Conservation (phyloP, 2,329 filamentous ascomycete species). For the Trichoderma simmonsii region DNA sequence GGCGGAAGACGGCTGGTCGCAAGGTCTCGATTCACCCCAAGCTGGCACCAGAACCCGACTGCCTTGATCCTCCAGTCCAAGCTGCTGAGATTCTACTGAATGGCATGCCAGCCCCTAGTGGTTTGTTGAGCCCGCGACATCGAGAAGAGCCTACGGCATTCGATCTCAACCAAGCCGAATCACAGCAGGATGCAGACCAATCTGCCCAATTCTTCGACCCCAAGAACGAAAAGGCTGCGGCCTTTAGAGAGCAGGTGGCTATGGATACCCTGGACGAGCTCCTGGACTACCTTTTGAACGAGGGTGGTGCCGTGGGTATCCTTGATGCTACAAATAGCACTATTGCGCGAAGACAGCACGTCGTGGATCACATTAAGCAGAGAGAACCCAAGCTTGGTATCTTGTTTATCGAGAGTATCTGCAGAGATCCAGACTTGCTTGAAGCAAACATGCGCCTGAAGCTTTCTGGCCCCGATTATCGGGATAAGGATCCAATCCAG, state of each 20-base stretch:
- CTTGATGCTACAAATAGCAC: slow-evolving; percentile 98
- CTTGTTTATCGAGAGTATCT: slow-evolving; percentile 92
- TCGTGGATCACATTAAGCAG: slow-evolving; percentile 78
- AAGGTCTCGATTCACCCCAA: slow-evolving; percentile 36
- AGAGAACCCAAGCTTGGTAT: slow-evolving; percentile 86
- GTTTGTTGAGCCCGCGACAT: slow-evolving; percentile 26
- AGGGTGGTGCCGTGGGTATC: slow-evolving; percentile 87
- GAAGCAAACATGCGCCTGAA: slow-evolving; percentile 98
- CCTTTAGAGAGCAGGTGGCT: slow-evolving; percentile 85
- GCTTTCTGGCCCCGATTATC: slow-evolving; percentile 93
- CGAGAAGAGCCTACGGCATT: slow-evolving; percentile 39
- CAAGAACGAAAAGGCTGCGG: slow-evolving; percentile 74
- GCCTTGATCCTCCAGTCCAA: slow-evolving; percentile 46
- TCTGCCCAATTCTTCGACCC: slow-evolving; percentile 94
- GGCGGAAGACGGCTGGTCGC: slow-evolving; percentile 71
- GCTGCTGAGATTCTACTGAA: slow-evolving; percentile 59
- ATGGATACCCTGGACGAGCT: slow-evolving; percentile 90
- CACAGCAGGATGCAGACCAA: slow-evolving; percentile 65
- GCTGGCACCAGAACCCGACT: slow-evolving; percentile 34
- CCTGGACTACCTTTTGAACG: slow-evolving; percentile 78
- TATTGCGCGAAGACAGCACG: slow-evolving; percentile 73
- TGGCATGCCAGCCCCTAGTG: slow-evolving; percentile 41
- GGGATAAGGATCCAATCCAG: slow-evolving; percentile 81
- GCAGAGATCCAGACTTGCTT: slow-evolving; percentile 76
- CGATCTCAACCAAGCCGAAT: slow-evolving; percentile 32